Evolutionary conservation across 2,329 filamentous ascomycete species (phyloP).

Genomic region (Sarocladiaceae sp.): DNA sequence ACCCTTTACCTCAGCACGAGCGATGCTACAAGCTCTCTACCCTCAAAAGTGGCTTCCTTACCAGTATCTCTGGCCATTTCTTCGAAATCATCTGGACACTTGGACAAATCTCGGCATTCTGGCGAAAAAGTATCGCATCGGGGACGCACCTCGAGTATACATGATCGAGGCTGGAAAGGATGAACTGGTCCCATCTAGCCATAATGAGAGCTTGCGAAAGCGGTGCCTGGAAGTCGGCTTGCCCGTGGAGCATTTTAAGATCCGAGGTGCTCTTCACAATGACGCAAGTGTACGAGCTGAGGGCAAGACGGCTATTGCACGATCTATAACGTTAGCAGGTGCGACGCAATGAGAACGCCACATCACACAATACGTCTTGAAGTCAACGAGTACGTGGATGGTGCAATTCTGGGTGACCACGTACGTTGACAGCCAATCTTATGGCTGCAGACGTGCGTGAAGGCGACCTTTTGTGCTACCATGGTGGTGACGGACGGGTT

Average conservation of each 20-base stretch:
- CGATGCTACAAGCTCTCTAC: constrained; percentile 69
- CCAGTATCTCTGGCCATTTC: constrained; percentile 67
- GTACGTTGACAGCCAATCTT: no score
- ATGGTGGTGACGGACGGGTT: no score
- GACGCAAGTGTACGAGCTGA: constrained; percentile 45
- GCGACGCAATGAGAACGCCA: no score
- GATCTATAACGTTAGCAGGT: constrained; percentile 32
- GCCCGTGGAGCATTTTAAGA: constrained; percentile 36
- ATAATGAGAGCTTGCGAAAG: constrained; percentile 40
- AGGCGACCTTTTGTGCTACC: no score
- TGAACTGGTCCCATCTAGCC: constrained; percentile 52
- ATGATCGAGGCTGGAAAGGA: constrained; percentile 55
- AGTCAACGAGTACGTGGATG: no score
- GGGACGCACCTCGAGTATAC: constrained; percentile 33
- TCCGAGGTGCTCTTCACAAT: constrained; percentile 51
- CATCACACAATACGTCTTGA: no score
- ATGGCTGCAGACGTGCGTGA: no score
- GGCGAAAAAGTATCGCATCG: constrained; percentile 15
- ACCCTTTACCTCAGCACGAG: constrained; percentile 66
- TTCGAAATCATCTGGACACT: constrained; percentile 60
- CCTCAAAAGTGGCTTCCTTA: constrained; percentile 80
- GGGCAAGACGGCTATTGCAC: constrained; percentile 40
- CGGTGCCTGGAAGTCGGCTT: constrained; percentile 45
- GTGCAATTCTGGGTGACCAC: no score
- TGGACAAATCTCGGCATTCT: constrained; percentile 45